A percentile compares a stretch with the other conserved stretches of the same genome.
Conservation (phyloP, 805 yeast genomes). For the Kazachstania psychrophila region DNA sequence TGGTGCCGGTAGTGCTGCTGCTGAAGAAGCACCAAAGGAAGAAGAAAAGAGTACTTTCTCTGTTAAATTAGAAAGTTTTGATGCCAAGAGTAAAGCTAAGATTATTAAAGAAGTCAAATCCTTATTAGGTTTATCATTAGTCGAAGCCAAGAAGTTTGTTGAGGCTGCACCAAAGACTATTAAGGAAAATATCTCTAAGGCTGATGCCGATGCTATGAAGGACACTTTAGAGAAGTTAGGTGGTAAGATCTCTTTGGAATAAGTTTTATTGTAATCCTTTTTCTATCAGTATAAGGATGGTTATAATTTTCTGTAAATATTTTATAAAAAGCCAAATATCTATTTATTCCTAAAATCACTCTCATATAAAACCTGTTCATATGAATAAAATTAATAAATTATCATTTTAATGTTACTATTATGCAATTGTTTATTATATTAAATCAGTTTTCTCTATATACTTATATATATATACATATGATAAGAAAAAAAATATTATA, state of each 20-base stretch:
- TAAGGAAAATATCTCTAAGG: constrained; percentile 94
- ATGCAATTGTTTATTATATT: too few relatives aligned
- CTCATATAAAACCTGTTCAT: too few relatives aligned
- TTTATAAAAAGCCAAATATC: too few relatives aligned
- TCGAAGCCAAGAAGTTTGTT: constrained; percentile 95
- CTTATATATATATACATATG: too few relatives aligned
- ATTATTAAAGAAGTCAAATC: constrained; percentile 94
- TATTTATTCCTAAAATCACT: too few relatives aligned
- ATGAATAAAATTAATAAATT: too few relatives aligned
- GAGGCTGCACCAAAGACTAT: constrained; percentile 94
- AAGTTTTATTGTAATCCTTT: constrained; percentile 15
- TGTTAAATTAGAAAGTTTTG: constrained; percentile 86
- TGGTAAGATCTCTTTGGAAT: constrained; percentile 86
- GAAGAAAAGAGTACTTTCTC: constrained; percentile 92
- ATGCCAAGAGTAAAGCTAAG: constrained; percentile 92
- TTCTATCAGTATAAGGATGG: too few relatives aligned
- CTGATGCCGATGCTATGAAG: constrained; percentile 95
- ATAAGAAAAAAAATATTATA: too few relatives aligned
- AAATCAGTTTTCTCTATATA: too few relatives aligned
- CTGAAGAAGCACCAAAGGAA: constrained; percentile 63
- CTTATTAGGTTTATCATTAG: constrained; percentile 82
- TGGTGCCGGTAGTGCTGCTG: constrained; percentile 54
- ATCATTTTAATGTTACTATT: too few relatives aligned
- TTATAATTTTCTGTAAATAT: too few relatives aligned
- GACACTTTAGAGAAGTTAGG: constrained; percentile 88